phyloP scores from a whole-genome alignment of 768 basidiomycete species.

The Serpula lacrymans region DNA sequence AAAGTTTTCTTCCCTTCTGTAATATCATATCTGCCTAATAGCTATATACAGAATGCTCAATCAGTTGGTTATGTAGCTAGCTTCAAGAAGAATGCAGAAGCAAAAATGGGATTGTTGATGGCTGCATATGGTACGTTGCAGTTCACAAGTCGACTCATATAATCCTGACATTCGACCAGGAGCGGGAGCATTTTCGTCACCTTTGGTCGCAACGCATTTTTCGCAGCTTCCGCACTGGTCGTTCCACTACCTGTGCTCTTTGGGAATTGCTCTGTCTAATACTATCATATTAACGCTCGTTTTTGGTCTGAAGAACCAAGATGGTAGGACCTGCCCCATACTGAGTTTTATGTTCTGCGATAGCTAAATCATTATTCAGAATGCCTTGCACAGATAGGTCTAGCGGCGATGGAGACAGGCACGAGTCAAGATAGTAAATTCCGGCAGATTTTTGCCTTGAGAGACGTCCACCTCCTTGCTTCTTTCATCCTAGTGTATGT shows the following conservation, averaged over 20 bases:
- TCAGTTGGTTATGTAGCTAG: constrained; percentile 44
- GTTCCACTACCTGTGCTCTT: constrained; percentile 70
- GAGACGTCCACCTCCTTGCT: constrained; percentile 58
- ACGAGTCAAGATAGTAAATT: constrained; percentile 35
- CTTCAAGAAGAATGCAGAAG: constrained; percentile 33
- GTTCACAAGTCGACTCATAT: neutral
- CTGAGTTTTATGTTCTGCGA: neutral
- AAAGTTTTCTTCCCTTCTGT: constrained; percentile 15
- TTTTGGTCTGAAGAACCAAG: constrained; percentile 69
- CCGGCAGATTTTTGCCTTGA: constrained; percentile 49
- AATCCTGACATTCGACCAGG: constrained; percentile 44
- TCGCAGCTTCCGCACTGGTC: constrained; percentile 65
- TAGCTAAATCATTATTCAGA: constrained; percentile 31
- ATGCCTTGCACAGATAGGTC: constrained; percentile 52
- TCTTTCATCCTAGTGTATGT: constrained; percentile 66
- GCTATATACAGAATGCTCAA: constrained; percentile 38
- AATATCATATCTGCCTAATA: neutral
- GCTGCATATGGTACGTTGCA: constrained; percentile 25
- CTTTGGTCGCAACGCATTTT: constrained; percentile 82
- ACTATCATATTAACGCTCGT: constrained; percentile 47
- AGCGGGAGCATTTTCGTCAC: constrained; percentile 61
- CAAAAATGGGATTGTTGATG: constrained; percentile 41
- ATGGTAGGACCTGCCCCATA: constrained; percentile 43
- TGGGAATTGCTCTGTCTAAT: constrained; percentile 64
- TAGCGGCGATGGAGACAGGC: constrained; percentile 35